Evolutionary conservation across 495 filamentous ascomycete species (phyloP), one percentile per base, ranked within the genome.

Genomic region (Aspergillus ellipticus): DNA sequence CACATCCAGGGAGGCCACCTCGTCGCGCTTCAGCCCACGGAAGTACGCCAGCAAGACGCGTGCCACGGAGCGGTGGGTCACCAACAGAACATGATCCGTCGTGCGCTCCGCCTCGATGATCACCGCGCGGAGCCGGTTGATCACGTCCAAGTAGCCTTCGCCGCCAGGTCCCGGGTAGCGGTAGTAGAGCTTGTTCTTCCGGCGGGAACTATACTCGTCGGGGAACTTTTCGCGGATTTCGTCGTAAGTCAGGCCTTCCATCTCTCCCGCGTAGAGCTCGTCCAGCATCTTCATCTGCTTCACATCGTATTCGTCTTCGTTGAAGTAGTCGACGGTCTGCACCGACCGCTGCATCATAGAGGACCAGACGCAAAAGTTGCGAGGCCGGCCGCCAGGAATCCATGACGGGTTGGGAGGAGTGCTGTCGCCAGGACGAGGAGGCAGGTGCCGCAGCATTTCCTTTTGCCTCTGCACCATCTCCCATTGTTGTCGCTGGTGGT

Each of bases 241-340:
- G 3, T 88, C 83, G 65, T 98, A 98, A 2, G 93, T 97, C 78
- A 96, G 79, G 29, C 94, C 92, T 70, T 98, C 94, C 77, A 96
- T 94, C 37, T 79, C 80, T 15, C 94, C 94, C 1, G 93, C 88
- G 64, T 96, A 89, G 37, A 98, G 85, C 66, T 98, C 94, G 63
- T 98, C 95, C 15, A 98, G 83, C 91, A 97, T 96, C 61, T 89
- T 89, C 90, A 96, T 96, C 61, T 95, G 85, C 76, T 98, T 98
- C 63, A 93, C 84, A 59, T 97, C 94, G 65, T 90, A 98, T 21
- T 97, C 90, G n/a, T 98, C 94, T 57, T 97, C 94, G 52, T 90
- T 88, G 70, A 97, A 98, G 65, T 86, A 84, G 51, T 92, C 81
- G 0, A 89, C 90, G 1, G 92, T 92, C 62, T 95, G 81, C 46